phyloP scores from a whole-genome alignment of 2,329 filamentous ascomycete genomes.

The Talaromyces sp. region DNA sequence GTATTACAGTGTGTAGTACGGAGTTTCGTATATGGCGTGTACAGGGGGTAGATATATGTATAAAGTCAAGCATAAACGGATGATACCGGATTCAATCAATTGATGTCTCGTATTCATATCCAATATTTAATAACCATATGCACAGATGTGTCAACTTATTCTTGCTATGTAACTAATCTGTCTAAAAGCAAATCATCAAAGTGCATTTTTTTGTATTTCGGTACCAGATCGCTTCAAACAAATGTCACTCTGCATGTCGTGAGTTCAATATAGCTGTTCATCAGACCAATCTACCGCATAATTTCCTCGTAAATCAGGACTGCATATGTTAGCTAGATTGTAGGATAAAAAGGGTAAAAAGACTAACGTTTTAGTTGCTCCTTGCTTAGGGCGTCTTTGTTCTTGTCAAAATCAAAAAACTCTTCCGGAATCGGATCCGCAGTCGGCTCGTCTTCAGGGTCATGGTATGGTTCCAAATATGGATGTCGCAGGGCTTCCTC shows the following conservation, averaged over 20 bases:
- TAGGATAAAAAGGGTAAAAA: background rate
- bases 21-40: background rate
- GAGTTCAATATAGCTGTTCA: background rate
- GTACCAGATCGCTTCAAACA: background rate
- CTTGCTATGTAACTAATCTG: background rate
- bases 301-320: conserved; percentile 93
- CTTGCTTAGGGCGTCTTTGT: conserved; percentile 98
- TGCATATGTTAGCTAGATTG: background rate
- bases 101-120: background rate
- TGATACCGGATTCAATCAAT: background rate
- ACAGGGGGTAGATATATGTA: background rate
- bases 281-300: conserved; percentile 54
- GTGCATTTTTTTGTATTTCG: background rate
- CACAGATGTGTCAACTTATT: background rate
- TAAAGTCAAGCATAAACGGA: background rate
- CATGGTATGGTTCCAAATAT: conserved; percentile 97
- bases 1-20: conserved; percentile 32
- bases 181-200: background rate
- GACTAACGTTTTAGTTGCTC: conserved; percentile 84
- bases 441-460: conserved; percentile 96
- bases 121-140: background rate
- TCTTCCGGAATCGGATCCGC: conserved; percentile 95
- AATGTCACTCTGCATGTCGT: background rate
- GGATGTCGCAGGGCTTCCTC: conserved; percentile 96
- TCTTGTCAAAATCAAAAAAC: conserved; percentile 99